Evolutionary conservation across 2,329 filamentous ascomycete genomes (phyloP).

Genomic region (Aspergillus floridensis): DNA sequence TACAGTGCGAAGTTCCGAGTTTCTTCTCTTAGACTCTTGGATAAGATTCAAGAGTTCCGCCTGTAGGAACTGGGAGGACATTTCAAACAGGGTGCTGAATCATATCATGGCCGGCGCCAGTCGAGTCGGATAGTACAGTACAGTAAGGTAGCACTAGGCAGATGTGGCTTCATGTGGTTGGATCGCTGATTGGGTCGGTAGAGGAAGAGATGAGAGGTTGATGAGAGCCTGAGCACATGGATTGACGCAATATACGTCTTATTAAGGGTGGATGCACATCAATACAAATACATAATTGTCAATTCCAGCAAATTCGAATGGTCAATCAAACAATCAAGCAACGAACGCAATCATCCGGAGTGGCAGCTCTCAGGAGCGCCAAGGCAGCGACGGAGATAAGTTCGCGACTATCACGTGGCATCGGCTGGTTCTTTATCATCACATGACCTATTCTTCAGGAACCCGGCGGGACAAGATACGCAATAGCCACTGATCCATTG

Average conservation of each 20-base stretch:
- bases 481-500: neutral
- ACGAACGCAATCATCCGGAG: constrained; percentile 12
- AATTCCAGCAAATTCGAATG: neutral
- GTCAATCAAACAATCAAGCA: neutral
- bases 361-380: constrained; percentile 21
- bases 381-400: constrained; percentile 18
- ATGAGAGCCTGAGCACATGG: neutral
- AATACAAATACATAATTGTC: neutral
- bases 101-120: constrained; percentile 31
- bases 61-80: constrained; percentile 87
- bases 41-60: constrained; percentile 87
- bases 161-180: constrained; percentile 15
- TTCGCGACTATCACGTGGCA: constrained; percentile 17
- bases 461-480: constrained; percentile 5
- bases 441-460: constrained; percentile 11
- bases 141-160: constrained; percentile 10
- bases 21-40: constrained; percentile 93
- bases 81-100: constrained; percentile 47
- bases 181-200: constrained; percentile 4
- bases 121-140: constrained; percentile 13
- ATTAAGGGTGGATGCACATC: neutral
- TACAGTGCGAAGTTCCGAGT: constrained; percentile 78
- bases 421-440: constrained; percentile 14
- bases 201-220: neutral
- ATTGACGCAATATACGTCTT: neutral